Evolutionary conservation across 441 rosid species (phyloP), one percentile per base, ranked within the genome.

Genomic region (Geranium incanum): DNA sequence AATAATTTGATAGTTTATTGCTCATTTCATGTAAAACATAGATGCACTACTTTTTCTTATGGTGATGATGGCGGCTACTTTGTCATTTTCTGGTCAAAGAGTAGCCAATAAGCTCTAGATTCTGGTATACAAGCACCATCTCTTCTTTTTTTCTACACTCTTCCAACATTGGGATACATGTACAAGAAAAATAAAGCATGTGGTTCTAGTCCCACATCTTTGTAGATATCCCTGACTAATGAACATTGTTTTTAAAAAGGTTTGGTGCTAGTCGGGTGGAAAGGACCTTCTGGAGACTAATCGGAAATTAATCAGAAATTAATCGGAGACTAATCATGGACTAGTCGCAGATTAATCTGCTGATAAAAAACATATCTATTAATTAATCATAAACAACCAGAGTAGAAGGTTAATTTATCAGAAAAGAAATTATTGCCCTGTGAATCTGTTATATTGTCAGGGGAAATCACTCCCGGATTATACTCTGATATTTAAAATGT

Each of bases 41-140:
- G 62, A 55, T 55, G 62, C 19, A 55, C 7, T 55, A 19, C 21
- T 38, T 55, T 55, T 55, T 55, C 19, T 13, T 55, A 55, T 16
- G 62, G 62, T 55, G 62, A 55, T 55, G 21, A 18, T 19, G 18
- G 15, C 62, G 3, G 6, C 19, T 16, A 55, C 62, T n/a, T 55
- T 55, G 62, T 55, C 62, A 55, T 55, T 55, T 55, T n/a, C 62
- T 15, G 62, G 62, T 55, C 62, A 55, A 15, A 52, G 16, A 13
- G 18, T 16, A 15, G n/a, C 18, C 60, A 3, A 52, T 1, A 52
- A 13, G 60, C 16, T 52, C 60, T 52, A 15, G 21, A 52, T 52
- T 52, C 15, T 52, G 16, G 16, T 52, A 6, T 52, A 12, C 18
- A 52, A 52, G n/a, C 60, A 52, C 60, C 60, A 15, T n/a, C 60